Base-by-base conservation (phyloP, 768 basidiomycete genomes). In the Podaxis rugospora region DNA sequence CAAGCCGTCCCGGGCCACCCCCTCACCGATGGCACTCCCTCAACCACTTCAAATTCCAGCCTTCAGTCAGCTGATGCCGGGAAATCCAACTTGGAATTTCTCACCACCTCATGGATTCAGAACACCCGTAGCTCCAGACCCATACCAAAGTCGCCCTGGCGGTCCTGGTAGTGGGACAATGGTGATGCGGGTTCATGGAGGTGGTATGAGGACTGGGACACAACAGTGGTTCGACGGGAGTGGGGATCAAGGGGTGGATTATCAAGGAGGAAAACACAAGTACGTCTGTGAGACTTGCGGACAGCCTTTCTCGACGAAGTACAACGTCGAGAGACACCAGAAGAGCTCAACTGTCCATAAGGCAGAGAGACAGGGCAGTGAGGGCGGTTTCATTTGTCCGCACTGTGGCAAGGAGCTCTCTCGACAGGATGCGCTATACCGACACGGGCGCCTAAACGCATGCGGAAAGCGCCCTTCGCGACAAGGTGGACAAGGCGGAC, bases 371-470 rank as follows among this genome's bases (percentile, higher is more conserved):
- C 44, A 36, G 3, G 18, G 36, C 14, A 7, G 50, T 39, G 23
- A 46, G 10, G 60, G 53, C 57, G 42, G 36, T 16, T 53, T 51
- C 13, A 47, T 59, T 50, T 59, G 39, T 44, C 23, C 3, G 21
- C n/a, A 3, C n/a, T 57, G 57, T 50, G 57, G 57, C 18, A 23
- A 28, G 21, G 57, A 63, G 35, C 65, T 71, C 18, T 72, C 71
- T 51, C 69, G 71, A 13, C 53, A 61, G n/a, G 71, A 74, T 64
- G 67, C 72, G 51, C 66, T 66, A 23, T 65, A 62, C 35, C 66
- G 71, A 37, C 72, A 74, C 53, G 67, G 68, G 61, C 51, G 53
- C 1, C 67, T 61, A 46, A 55, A 61, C 10, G 68, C 71, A 11
- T 73, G 72, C 40, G 67, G 67, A 35, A 71, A 72, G 57, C 63